A percentile compares a stretch with the other conserved stretches of the same genome.
Conservation (phyloP, 2,329 filamentous ascomycete genomes). For the Monosporascus sp. region DNA sequence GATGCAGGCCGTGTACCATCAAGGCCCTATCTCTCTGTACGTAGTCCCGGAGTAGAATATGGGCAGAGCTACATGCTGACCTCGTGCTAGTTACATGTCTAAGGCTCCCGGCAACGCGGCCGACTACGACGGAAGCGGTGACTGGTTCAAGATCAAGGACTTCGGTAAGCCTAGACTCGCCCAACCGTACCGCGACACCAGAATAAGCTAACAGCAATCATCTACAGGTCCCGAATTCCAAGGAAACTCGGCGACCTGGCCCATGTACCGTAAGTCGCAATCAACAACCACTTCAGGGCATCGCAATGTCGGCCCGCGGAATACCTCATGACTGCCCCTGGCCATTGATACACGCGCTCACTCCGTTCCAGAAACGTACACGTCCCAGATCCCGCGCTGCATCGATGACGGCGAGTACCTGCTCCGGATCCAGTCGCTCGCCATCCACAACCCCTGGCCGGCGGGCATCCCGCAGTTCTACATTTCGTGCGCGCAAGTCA, state of each 20-base stretch:
- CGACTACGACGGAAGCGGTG: conserved; percentile 34
- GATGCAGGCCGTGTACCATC: conserved; percentile 35
- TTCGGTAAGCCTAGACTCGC: conserved; percentile 18
- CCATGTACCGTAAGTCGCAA: conserved; percentile 24
- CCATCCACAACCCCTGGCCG: conserved; percentile 51
- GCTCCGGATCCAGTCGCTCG: conserved; percentile 55
- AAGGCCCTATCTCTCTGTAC: conserved; percentile 35
- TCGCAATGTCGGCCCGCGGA: too few species aligned
- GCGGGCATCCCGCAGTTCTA: conserved; percentile 43
- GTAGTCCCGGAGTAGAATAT: too few species aligned
- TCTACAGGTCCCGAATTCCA: conserved; percentile 29
- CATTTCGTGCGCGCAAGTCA: conserved; percentile 42
- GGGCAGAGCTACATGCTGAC: background rate
- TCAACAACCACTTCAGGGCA: too few species aligned
- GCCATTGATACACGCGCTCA: too few species aligned
- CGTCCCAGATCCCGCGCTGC: conserved; percentile 42
- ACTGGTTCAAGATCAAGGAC: conserved; percentile 40
- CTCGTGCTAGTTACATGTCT: conserved; percentile 31
- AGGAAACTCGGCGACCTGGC: conserved; percentile 28
- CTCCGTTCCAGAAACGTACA: conserved; percentile 24
- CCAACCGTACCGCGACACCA: background rate
- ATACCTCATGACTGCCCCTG: too few species aligned
- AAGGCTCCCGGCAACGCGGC: conserved; percentile 32
- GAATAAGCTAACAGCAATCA: background rate
- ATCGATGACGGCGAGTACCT: conserved; percentile 55